Base-by-base conservation (phyloP, 192 early-diverging fungal genomes). In the Backusella parvicylindrica region DNA sequence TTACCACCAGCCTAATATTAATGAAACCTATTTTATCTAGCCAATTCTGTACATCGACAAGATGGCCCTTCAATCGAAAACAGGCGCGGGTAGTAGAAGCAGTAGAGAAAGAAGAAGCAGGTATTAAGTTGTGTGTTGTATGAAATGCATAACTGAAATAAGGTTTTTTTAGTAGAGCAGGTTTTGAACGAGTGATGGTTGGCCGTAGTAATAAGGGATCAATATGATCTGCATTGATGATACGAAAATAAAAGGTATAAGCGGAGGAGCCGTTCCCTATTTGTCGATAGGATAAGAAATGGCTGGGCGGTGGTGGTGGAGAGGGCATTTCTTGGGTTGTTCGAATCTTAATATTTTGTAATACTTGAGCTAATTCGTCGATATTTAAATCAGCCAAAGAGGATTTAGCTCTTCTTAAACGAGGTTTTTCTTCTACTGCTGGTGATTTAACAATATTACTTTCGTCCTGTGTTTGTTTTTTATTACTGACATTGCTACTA, bases 191-290 rank as follows among this genome's bases (percentile, higher is more conserved):
- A 28, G 6, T 60, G 32, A 16, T 60, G 32, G 31, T 23, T 13
- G 73, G 30, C 23, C 64, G 69, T 31, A 64, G 65, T 53, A 80
- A 31, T 18, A 72, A 40, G 21, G 53, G 60, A 33, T 68, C 28
- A 15, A 76, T 35, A 31, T 80, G 74, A 63, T 80, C 79, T 16
- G 71, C 75, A 40, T 80, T 70, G 23, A 76, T 68, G 31, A 80
- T 70, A 28, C 60, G 67, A 37, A 80, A 80, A 40, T 80, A 80
- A 26, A 80, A 80, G 2, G 79, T 80, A 23, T 66, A 76, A 26
- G 43, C 47, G 16, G 63, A 72, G 6, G 64, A 56, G 18, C 79
- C 79, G 69, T 68, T 73, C 5, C 79, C 79, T 23, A 80, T 80
- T 37, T 80, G 79, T 33, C 70, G 78, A 60, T 80, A 80, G 23